Evolutionary conservation across 2,329 filamentous ascomycete species (phyloP).

Genomic region (Ceratocystis papillata): DNA sequence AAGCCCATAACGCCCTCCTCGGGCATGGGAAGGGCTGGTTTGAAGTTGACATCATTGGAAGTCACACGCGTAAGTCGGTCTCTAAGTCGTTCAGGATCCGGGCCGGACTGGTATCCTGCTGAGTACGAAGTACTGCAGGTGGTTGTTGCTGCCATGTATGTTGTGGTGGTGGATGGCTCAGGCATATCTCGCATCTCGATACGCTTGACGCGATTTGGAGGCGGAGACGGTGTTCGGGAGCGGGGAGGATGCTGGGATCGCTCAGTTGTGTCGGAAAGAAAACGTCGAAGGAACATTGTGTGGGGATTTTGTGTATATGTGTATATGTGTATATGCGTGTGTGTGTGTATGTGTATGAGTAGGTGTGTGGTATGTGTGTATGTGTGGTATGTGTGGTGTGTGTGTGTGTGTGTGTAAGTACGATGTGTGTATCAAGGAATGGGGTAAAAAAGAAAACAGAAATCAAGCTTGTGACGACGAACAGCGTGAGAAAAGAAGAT

Average conservation of each 20-base stretch:
- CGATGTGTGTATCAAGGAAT: not conserved
- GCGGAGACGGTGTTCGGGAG: slow-evolving; percentile 21
- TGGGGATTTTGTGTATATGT: not conserved
- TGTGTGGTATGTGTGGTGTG: not conserved
- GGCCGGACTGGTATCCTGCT: slow-evolving; percentile 16
- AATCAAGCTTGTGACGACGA: not conserved
- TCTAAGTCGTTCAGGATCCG: slow-evolving; percentile 19
- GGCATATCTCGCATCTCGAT: slow-evolving; percentile 24
- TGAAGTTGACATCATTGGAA: slow-evolving; percentile 19
- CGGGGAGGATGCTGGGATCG: slow-evolving; percentile 22
- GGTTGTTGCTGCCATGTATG: slow-evolving; percentile 13
- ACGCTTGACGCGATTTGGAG: slow-evolving; percentile 21
- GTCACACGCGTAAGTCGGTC: slow-evolving; percentile 22
- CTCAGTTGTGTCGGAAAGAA: slow-evolving; percentile 19
- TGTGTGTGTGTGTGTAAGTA: not conserved
- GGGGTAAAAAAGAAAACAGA: not conserved
- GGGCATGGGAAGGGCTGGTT: slow-evolving; percentile 21
- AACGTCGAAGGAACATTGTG: slow-evolving; percentile 22
- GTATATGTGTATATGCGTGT: not conserved
- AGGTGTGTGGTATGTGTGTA: not conserved
- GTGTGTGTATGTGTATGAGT: not conserved
- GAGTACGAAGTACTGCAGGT: slow-evolving; percentile 18
- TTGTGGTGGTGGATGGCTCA: slow-evolving; percentile 17
- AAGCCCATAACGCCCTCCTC: slow-evolving; percentile 23
- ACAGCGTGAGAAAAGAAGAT: not conserved